Evolutionary conservation across 768 basidiomycete genomes (phyloP), one percentile per base, ranked within the genome.

Genomic region (Lentinula sp.): DNA sequence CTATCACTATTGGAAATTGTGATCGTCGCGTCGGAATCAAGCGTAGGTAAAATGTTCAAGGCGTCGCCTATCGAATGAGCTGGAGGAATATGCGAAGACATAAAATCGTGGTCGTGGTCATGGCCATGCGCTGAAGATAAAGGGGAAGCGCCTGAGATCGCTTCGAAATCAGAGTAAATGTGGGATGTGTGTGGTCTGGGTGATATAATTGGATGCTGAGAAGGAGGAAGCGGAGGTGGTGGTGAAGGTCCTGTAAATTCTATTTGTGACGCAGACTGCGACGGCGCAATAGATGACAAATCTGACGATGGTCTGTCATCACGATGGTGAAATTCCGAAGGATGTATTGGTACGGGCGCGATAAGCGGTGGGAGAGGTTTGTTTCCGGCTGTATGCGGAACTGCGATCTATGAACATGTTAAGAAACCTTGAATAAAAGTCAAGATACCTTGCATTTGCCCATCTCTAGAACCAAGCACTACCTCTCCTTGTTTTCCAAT

Each of bases 251-350:
- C 4, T n/a, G 42, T 43, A n/a, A 68, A 60, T 49, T 73, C 72
- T 54, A 80, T 76, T 71, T 91, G 87, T 16, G 89, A 90, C 2
- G 86, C 86, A 2, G 87, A 89, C 63, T 90, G 89, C 6, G 88
- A 90, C n/a, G 88, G 88, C 0, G 84, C 81, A 63, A 90, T 74
- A 1, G 87, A 88, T n/a, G 83, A 85, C 13, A 81, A 69, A 69
- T 86, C 84, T 58, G 85, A 84, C 4, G 75, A 73, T 7, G 71
- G 72, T 6, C 68, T 68, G 60, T 71, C 46, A 28, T 28, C 28
- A 28, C 28, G 28, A 28, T 28, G 28, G 60, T 65, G 18, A 23
- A 37, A 51, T 15, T 37, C 42, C 28, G 60, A 15, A 10, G 56
- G 42, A 18, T 57, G 56, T 20, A 57, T 42, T 28, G 56, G 56